Evolutionary conservation across 371 early-diverging fungal species (phyloP).

Genomic region (Dinochytrium kinnereticum): DNA sequence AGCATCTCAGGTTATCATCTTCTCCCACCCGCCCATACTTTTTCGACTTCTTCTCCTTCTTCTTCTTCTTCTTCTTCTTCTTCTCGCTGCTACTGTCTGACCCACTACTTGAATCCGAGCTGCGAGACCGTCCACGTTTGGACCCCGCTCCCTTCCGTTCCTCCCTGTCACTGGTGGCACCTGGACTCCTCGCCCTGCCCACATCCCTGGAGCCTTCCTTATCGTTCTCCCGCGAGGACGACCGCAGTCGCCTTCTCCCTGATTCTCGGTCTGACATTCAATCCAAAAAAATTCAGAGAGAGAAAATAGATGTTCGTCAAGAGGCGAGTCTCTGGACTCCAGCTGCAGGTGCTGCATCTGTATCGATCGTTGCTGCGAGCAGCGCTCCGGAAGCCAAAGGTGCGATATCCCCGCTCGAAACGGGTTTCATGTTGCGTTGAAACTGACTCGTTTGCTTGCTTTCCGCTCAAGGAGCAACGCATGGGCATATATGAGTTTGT

Average conservation of each 20-base stretch:
- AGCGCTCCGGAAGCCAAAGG: slow-evolving; percentile 9
- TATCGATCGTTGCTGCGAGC: background rate
- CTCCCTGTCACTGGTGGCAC: background rate
- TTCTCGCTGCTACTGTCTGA: background rate
- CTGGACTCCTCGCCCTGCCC: background rate
- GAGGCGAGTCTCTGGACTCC: background rate
- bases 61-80: slow-evolving; percentile 25
- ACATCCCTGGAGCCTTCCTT: background rate
- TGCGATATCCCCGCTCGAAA: no score
- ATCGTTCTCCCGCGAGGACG: background rate
- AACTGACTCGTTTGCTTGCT: background rate
- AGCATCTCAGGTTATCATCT: background rate
- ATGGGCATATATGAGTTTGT: slow-evolving; percentile 4
- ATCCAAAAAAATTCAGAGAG: background rate
- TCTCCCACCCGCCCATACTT: background rate
- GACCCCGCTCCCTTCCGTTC: background rate
- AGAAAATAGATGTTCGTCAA: background rate
- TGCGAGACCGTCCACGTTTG: background rate
- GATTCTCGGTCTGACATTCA: background rate
- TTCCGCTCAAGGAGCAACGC: background rate
- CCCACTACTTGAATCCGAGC: background rate
- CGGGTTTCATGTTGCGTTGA: background rate
- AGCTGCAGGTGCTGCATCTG: background rate
- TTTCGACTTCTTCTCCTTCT: slow-evolving; percentile 33
- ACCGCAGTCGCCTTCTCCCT: background rate